Conservation (phyloP, 371 early-diverging fungal genomes). For the Phascolomyces articulosus region DNA sequence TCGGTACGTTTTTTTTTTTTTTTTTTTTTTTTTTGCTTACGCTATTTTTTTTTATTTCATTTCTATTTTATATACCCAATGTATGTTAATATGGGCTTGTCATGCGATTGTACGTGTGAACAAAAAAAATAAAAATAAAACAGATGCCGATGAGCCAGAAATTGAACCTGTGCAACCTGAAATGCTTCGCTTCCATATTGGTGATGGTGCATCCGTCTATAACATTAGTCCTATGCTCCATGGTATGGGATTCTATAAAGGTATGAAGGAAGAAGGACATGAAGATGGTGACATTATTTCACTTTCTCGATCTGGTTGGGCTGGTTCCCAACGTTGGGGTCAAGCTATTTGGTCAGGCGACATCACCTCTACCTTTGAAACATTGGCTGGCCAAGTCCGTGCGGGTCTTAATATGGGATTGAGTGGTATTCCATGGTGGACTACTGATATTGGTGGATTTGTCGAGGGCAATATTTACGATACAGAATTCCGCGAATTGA, state of each 20-base stretch:
- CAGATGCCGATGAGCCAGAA: constrained; percentile 17
- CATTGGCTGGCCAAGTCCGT: constrained; percentile 17
- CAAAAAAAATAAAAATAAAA: background rate
- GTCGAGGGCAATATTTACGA: constrained; percentile 25
- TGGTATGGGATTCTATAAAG: constrained; percentile 21
- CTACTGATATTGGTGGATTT: constrained; percentile 27
- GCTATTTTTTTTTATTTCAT: background rate
- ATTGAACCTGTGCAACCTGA: constrained; percentile 19
- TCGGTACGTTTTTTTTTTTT: constrained; percentile 2
- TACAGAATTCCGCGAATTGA: constrained; percentile 15
- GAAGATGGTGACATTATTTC: constrained; percentile 21
- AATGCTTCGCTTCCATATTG: constrained; percentile 22
- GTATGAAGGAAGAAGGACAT: constrained; percentile 14
- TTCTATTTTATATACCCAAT: too few relatives aligned
- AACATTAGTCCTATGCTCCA: constrained; percentile 17
- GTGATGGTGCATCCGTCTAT: constrained; percentile 15
- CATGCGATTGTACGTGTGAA: constrained; percentile 1
- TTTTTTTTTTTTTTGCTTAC: too few relatives aligned
- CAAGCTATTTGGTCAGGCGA: constrained; percentile 23
- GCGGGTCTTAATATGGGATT: constrained; percentile 24
- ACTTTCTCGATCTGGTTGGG: constrained; percentile 22
- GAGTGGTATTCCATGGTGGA: constrained; percentile 26
- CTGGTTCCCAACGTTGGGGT: constrained; percentile 22
- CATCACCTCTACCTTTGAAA: constrained; percentile 14
- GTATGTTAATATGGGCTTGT: too few relatives aligned